Evolutionary conservation across 306 rosid species (phyloP).

Genomic region (Prosopis cineraria): DNA sequence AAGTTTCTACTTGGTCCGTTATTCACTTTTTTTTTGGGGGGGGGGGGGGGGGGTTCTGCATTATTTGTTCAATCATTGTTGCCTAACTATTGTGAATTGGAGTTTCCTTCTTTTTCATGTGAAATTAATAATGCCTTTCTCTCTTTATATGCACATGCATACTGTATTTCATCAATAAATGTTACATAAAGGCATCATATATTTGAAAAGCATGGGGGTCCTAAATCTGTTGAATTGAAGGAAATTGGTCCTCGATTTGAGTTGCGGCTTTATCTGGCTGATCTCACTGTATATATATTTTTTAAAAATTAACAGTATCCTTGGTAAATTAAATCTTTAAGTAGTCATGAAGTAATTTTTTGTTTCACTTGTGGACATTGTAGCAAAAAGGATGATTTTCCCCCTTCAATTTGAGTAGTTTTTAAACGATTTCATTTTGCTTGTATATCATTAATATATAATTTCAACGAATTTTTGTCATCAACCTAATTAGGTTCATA

Average conservation of each 20-base stretch:
- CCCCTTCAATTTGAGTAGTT: not conserved
- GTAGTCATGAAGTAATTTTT: conserved; percentile 1
- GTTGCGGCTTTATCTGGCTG: conserved; percentile 62
- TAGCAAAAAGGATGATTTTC: not conserved
- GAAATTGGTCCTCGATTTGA: conserved; percentile 98
- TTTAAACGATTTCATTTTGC: not conserved
- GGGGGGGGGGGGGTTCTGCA: too few species aligned
- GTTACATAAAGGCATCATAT: conserved; percentile 71
- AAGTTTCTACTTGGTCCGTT: not conserved
- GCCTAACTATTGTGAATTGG: too few species aligned
- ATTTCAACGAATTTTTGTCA: not conserved
- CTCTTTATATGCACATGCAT: too few species aligned
- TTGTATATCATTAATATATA: not conserved
- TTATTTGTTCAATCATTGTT: too few species aligned
- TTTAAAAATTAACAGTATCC: too few species aligned
- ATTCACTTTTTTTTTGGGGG: too few species aligned
- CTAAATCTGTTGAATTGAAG: conserved; percentile 79
- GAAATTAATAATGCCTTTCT: not conserved
- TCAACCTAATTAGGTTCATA: not conserved
- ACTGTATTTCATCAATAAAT: not conserved
- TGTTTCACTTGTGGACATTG: not conserved
- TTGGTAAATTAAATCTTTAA: not conserved
- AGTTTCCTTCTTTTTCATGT: too few species aligned
- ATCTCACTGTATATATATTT: too few species aligned
- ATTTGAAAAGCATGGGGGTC: conserved; percentile 79